Conservation (phyloP, 768 basidiomycete genomes). For the Mycena epipterygia region DNA sequence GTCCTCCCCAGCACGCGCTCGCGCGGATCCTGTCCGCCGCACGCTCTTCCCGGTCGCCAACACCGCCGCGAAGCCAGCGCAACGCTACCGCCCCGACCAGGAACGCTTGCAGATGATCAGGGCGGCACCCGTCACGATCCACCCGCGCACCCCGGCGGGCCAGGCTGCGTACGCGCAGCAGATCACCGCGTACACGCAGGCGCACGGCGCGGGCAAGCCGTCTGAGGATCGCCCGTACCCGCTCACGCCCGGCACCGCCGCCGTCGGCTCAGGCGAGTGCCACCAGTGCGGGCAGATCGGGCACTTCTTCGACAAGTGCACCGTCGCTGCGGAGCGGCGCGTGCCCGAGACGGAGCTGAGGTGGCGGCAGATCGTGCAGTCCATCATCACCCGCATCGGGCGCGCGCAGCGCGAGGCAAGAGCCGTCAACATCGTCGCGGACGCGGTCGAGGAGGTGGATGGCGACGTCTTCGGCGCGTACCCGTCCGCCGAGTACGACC, state of each 20-base stretch:
- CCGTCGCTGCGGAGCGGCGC: not conserved
- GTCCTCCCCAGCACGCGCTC: not conserved
- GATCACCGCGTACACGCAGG: conserved; percentile 19
- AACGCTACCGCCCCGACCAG: not conserved
- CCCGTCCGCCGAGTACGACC: conserved; percentile 9
- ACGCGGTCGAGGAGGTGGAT: not conserved
- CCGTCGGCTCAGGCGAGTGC: conserved; percentile 37
- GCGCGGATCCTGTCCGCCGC: not conserved
- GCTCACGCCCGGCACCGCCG: conserved; percentile 38
- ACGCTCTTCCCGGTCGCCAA: not conserved
- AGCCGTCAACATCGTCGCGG: not conserved
- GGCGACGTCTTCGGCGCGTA: conserved; percentile 13
- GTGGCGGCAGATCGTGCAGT: conserved; percentile 38
- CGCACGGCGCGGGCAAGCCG: not conserved
- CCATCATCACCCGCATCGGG: conserved; percentile 4
- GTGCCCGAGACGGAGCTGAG: conserved; percentile 31
- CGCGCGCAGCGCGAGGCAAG: not conserved
- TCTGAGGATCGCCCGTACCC: conserved; percentile 38
- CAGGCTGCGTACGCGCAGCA: conserved; percentile 23
- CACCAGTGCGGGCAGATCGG: conserved; percentile 38
- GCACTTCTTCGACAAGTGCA: conserved; percentile 24
- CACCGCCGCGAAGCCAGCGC: not conserved
- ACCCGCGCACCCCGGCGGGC: conserved; percentile 37
- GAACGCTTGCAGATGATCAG: not conserved
- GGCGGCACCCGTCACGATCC: not conserved